Percentiles rank a stretch among this genome's conserved stretches.
These are phyloP conservation scores for Alopecurus myosuroides DNA, from an alignment of 176 grass and related monocot species.

Conservation along the genomic window DNA sequence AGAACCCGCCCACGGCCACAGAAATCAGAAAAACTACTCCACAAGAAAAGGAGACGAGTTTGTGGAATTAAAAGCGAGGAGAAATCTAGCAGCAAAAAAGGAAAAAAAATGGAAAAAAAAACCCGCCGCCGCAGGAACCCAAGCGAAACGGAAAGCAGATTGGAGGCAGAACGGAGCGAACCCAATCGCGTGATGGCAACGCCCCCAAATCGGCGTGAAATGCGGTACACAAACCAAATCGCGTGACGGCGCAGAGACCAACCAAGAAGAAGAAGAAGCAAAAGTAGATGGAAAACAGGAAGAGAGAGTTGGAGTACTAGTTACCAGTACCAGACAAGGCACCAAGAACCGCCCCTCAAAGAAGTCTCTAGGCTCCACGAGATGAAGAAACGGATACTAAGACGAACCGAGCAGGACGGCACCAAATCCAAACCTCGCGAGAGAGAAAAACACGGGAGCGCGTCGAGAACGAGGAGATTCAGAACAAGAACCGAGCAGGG, in stretches of 20 bases:
- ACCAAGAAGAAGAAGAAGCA: neutral
- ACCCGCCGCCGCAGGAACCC: neutral
- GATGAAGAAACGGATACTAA: neutral
- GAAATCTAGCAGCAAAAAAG: neutral
- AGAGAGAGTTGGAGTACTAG: neutral
- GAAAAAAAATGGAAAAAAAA: neutral
- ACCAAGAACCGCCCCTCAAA: neutral
- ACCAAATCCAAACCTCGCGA: neutral
- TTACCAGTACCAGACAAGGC: neutral
- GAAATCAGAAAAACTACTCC: neutral
- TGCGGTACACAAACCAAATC: neutral
- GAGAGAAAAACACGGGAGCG: neutral
- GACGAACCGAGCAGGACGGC: neutral
- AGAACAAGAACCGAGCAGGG: neutral
- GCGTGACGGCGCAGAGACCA: neutral
- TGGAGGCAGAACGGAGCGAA: neutral
- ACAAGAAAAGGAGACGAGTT: neutral
- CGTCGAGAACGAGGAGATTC: conserved; percentile 9
- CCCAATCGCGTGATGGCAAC: neutral
- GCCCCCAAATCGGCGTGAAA: neutral
- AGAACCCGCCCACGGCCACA: neutral
- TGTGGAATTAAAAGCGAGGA: neutral
- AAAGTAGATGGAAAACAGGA: neutral
- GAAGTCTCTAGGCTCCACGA: neutral
- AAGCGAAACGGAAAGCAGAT: neutral